These are phyloP conservation scores for Mycena alexandri DNA, from an alignment of 768 basidiomycete genomes.

Conservation along the genomic window DNA sequence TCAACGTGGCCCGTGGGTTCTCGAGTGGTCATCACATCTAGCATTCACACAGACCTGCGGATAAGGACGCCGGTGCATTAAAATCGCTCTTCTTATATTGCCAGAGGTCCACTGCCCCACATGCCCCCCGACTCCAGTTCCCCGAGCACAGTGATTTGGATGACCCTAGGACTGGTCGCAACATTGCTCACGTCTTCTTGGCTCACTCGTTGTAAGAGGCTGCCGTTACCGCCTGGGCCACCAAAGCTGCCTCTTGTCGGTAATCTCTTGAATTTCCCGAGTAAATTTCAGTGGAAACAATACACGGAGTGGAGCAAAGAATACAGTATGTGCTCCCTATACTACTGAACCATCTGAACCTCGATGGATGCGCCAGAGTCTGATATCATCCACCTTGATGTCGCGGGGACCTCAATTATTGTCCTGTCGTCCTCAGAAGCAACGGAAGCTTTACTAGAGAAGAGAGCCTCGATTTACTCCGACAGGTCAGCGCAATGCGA, in stretches of 20 bases:
- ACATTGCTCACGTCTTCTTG: too few species aligned
- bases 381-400: slow-evolving; percentile 42
- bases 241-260: slow-evolving; percentile 55
- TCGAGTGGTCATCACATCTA: too few species aligned
- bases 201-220: background rate
- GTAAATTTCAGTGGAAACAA: slow-evolving; percentile 50
- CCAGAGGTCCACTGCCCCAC: too few species aligned
- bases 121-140: too few species aligned
- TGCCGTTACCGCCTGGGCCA: slow-evolving; percentile 55
- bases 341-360: background rate
- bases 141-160: too few species aligned
- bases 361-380: slow-evolving; percentile 34
- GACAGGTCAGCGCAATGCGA: slow-evolving; percentile 7
- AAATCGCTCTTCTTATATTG: too few species aligned
- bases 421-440: slow-evolving; percentile 51
- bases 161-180: too few species aligned
- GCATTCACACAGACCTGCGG: too few species aligned
- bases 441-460: slow-evolving; percentile 55
- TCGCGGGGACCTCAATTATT: slow-evolving; percentile 40
- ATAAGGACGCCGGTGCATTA: too few species aligned
- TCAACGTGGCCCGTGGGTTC: too few species aligned
- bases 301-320: slow-evolving; percentile 55
- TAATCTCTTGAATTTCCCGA: slow-evolving; percentile 55
- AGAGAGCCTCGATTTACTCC: slow-evolving; percentile 55
- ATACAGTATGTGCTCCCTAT: slow-evolving; percentile 45